phyloP scores from a whole-genome alignment of 352 stramenopile genomes.

The Phytophthora boehmeriae region DNA sequence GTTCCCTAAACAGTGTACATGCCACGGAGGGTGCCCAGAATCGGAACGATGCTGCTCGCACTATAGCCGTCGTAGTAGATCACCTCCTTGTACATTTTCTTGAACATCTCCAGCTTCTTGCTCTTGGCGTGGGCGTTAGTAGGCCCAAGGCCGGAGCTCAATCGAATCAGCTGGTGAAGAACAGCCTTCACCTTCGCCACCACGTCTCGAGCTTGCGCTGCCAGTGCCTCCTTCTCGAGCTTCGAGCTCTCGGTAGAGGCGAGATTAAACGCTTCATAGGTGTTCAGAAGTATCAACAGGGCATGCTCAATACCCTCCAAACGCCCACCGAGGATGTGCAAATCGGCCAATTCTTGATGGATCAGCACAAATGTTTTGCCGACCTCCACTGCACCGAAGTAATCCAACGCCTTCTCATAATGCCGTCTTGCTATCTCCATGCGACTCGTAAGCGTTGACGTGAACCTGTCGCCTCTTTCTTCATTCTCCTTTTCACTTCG shows the following conservation, averaged over 20 bases:
- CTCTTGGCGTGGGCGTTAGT: constrained; percentile 32
- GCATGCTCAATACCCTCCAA: constrained; percentile 82
- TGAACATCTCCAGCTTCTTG: constrained; percentile 75
- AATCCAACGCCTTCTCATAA: constrained; percentile 84
- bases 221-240: constrained; percentile 37
- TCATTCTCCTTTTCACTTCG: constrained; percentile 17
- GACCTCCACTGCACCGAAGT: constrained; percentile 73
- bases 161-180: constrained; percentile 69
- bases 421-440: constrained; percentile 86
- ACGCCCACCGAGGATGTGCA: constrained; percentile 71
- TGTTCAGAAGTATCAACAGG: constrained; percentile 77
- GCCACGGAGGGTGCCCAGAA: constrained; percentile 57
- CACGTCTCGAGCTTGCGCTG: constrained; percentile 45
- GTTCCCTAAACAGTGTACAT: constrained; percentile 61
- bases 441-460: constrained; percentile 53
- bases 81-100: constrained; percentile 87
- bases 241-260: constrained; percentile 14
- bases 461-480: constrained; percentile 15
- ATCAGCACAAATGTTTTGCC: constrained; percentile 86
- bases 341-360: constrained; percentile 76
- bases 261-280: constrained; percentile 67
- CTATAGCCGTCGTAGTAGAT: constrained; percentile 73
- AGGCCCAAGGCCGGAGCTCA: constrained; percentile 23
- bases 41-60: constrained; percentile 45
- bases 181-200: constrained; percentile 61